Evolutionary conservation across 805 yeast genomes (phyloP).

Genomic region (Wickerhamiella spandovensis): DNA sequence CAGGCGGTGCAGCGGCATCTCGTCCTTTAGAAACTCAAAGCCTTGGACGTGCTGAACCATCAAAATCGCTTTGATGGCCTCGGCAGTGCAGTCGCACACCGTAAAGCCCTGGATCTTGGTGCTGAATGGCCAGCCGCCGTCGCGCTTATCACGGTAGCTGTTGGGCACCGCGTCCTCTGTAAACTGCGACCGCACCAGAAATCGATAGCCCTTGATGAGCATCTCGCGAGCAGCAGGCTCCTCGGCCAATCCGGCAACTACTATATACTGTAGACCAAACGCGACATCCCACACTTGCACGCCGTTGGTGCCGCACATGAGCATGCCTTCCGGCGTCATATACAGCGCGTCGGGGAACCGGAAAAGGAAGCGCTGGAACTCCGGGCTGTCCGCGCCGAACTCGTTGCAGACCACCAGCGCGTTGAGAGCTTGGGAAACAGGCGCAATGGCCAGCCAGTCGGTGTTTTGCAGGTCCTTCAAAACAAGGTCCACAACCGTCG

Average conservation of each 20-base stretch:
- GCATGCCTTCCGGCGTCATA: conserved; percentile 82
- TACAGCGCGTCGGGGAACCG: conserved; percentile 67
- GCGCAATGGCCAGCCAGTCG: conserved; percentile 76
- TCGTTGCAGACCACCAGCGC: conserved; percentile 55
- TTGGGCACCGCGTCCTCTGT: conserved; percentile 64
- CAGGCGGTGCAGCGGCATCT: conserved; percentile 42
- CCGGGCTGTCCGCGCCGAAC: conserved; percentile 55
- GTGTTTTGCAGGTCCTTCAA: conserved; percentile 69
- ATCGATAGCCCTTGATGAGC: conserved; percentile 53
- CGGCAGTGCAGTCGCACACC: conserved; percentile 95
- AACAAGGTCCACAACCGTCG: conserved; percentile 46
- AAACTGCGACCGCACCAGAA: conserved; percentile 73
- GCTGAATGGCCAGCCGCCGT: conserved; percentile 93
- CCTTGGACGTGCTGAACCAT: conserved; percentile 67
- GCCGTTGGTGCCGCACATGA: conserved; percentile 95
- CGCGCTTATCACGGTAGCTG: conserved; percentile 67
- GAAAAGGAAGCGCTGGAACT: conserved; percentile 40
- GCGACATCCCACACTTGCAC: conserved; percentile 96
- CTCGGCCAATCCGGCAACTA: conserved; percentile 67
- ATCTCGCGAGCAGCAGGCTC: conserved; percentile 49
- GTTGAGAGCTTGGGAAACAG: conserved; percentile 79
- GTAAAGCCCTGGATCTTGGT: conserved; percentile 94
- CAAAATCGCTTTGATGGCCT: conserved; percentile 80
- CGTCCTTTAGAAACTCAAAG: conserved; percentile 36
- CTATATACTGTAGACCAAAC: conserved; percentile 72